Evolutionary conservation across 176 grass and related monocot genomes (phyloP).

Genomic region (Aegilops speltoides): DNA sequence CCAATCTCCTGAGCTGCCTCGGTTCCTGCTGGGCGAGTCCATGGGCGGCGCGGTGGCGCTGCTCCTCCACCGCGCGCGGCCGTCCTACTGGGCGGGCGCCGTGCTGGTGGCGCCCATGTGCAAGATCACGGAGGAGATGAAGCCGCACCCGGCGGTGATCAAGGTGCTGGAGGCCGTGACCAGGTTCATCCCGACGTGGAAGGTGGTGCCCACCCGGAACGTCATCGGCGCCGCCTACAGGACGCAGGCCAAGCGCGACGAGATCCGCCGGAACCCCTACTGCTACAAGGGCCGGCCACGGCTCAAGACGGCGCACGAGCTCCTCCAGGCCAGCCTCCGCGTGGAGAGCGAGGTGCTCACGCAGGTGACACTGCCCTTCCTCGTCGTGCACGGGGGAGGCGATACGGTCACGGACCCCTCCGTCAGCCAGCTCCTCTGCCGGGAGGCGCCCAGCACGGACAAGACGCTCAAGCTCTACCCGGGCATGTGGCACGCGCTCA

Average conservation of each 20-base stretch:
- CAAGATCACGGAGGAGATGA: conserved; percentile 79
- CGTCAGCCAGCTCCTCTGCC: conserved; percentile 47
- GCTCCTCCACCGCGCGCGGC: conserved; percentile 49
- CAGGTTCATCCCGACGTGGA: conserved; percentile 66
- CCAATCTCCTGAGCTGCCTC: not conserved
- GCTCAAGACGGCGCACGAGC: conserved; percentile 45
- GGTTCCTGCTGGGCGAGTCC: conserved; percentile 71
- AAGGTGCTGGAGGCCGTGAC: conserved; percentile 37
- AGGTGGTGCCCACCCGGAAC: conserved; percentile 59
- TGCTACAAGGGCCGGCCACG: conserved; percentile 62
- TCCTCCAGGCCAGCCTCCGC: conserved; percentile 45
- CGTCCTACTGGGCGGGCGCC: conserved; percentile 58
- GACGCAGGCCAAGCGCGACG: conserved; percentile 42
- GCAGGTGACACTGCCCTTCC: conserved; percentile 61
- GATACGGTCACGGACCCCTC: conserved; percentile 71
- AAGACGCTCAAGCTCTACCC: conserved; percentile 71
- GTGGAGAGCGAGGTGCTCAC: conserved; percentile 32
- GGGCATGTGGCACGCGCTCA: conserved; percentile 79
- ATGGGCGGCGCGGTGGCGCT: conserved; percentile 87
- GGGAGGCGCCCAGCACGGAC: conserved; percentile 43
- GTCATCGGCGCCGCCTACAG: conserved; percentile 53
- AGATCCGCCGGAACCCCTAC: conserved; percentile 49
- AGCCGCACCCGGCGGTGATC: conserved; percentile 47
- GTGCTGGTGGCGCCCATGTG: conserved; percentile 88
- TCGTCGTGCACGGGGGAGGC: conserved; percentile 63